Percentiles rank a stretch among this genome's conserved stretches.
Evolutionary conservation across 176 grass and related monocot species (phyloP).

Genomic region (Sorghum bicolor): Sorghum_bicolor_NCBIv3 NC_012877.2:52655001-52655500

Average conservation of each 20-base stretch:
- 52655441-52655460: not conserved
- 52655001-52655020: constrained; percentile 48
- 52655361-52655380: constrained; percentile 24
- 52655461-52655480: not conserved
- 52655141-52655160: not conserved
- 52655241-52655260: not conserved
- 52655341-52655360: constrained; percentile 61
- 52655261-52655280: not conserved
- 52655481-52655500: not conserved
- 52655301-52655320: constrained; percentile 14
- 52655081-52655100: not conserved
- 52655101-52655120: constrained; percentile 19
- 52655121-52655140: not conserved
- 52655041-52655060: constrained; percentile 85
- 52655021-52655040: constrained; percentile 64
- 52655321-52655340: constrained; percentile 14
- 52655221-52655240: constrained; percentile 11
- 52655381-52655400: not conserved
- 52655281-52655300: constrained; percentile 1
- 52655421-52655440: constrained; percentile 42
- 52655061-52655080: constrained; percentile 58
- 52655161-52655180: not conserved
- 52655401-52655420: constrained; percentile 34
- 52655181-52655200: not conserved
- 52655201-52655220: constrained; percentile 8